phyloP scores from a whole-genome alignment of 352 stramenopile genomes.

The Phytopythium ostracodes region DNA sequence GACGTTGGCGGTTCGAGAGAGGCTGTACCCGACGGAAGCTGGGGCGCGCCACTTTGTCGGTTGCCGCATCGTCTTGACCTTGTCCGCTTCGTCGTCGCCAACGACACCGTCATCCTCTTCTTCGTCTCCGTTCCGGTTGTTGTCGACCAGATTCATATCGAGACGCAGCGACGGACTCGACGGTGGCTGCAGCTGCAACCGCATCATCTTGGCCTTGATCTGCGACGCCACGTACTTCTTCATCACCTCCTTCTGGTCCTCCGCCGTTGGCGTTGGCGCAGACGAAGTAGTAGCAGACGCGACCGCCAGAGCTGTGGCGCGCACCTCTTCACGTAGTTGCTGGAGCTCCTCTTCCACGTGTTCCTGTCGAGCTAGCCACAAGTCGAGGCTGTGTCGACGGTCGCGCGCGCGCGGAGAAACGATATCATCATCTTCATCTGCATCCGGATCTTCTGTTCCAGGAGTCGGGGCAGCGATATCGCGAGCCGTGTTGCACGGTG shows the following conservation, averaged over 20 bases:
- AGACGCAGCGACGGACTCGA: constrained; percentile 14
- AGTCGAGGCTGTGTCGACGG: constrained; percentile 43
- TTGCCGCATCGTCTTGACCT: not conserved
- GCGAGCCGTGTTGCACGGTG: not conserved
- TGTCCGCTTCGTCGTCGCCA: constrained; percentile 2
- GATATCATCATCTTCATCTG: not conserved
- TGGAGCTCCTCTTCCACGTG: constrained; percentile 34
- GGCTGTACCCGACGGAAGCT: constrained; percentile 1
- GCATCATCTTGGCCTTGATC: constrained; percentile 55
- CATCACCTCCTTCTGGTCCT: constrained; percentile 68
- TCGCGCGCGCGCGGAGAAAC: constrained; percentile 29
- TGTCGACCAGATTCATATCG: constrained; percentile 30
- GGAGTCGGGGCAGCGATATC: not conserved
- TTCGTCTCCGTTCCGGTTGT: constrained; percentile 10
- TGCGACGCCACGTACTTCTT: constrained; percentile 62
- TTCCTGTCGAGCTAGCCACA: constrained; percentile 43
- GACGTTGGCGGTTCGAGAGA: not conserved
- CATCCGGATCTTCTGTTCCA: not conserved
- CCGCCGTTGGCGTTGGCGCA: constrained; percentile 5
- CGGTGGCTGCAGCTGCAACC: constrained; percentile 37
- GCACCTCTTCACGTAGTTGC: constrained; percentile 53
- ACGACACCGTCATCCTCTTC: constrained; percentile 3
- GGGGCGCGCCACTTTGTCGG: constrained; percentile 2
- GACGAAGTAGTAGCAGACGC: constrained; percentile 9
- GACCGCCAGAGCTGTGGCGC: constrained; percentile 29